phyloP scores from a whole-genome alignment of 23 red algal species.

The Gracilaria gracilis region DNA sequence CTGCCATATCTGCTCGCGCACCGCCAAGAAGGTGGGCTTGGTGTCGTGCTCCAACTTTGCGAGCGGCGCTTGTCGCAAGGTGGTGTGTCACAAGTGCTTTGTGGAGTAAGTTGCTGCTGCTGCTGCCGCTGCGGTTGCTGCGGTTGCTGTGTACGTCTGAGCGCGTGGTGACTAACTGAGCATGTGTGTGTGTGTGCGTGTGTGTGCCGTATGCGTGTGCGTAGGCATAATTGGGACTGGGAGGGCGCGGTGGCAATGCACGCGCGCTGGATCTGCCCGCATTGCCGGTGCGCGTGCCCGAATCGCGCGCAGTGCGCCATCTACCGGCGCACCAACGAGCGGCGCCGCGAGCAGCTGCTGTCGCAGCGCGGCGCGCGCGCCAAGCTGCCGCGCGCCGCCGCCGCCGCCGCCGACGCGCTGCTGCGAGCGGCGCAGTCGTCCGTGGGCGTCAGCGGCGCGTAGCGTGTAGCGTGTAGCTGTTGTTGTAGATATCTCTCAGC shows the following conservation, averaged over 20 bases:
- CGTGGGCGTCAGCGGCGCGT: too few species aligned
- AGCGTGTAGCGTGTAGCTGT: too few species aligned
- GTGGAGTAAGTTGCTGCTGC: constrained; percentile 28
- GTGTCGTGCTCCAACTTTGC: constrained; percentile 42
- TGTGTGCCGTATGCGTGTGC: background rate
- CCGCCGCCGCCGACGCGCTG: too few species aligned
- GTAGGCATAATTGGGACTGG: constrained; percentile 37
- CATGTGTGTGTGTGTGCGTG: too few species aligned
- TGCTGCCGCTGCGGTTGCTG: too few species aligned
- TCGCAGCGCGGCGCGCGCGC: background rate
- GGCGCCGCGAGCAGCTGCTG: background rate
- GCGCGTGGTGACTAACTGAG: background rate
- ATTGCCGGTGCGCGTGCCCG: constrained; percentile 30
- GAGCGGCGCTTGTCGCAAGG: constrained; percentile 60
- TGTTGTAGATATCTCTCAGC: too few species aligned
- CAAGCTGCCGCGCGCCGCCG: background rate
- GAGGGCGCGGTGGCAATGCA: background rate
- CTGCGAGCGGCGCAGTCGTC: too few species aligned
- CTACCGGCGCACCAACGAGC: constrained; percentile 39
- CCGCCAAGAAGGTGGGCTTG: constrained; percentile 51
- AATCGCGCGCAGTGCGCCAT: constrained; percentile 36
- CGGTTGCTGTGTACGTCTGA: too few species aligned
- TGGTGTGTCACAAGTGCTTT: constrained; percentile 67
- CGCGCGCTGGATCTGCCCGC: constrained; percentile 22
- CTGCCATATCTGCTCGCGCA: constrained; percentile 65